phyloP scores from a whole-genome alignment of 2,329 filamentous ascomycete genomes.

The Fusarium concolor region DNA sequence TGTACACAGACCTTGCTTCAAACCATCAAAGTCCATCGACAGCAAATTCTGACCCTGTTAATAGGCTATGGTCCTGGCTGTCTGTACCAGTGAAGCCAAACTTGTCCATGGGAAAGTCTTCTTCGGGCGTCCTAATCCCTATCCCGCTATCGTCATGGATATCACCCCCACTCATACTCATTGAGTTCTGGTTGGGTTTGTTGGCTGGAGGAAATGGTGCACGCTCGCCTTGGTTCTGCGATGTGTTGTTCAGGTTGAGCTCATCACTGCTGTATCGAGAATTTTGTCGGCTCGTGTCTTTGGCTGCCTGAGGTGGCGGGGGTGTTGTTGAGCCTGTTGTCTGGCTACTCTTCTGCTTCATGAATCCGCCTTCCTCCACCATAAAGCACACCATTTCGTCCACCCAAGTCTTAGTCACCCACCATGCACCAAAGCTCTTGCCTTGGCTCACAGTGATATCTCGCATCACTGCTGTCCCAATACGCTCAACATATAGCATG shows the following conservation, averaged over 20 bases:
- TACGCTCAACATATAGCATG: slow-evolving; percentile 79
- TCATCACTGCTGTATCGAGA: slow-evolving; percentile 61
- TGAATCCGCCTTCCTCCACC: slow-evolving; percentile 89
- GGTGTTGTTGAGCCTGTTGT: slow-evolving; percentile 41
- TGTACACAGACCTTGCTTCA: slow-evolving; percentile 1
- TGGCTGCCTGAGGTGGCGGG: slow-evolving; percentile 51
- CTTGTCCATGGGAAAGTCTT: slow-evolving; percentile 72
- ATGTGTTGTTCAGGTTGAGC: slow-evolving; percentile 57
- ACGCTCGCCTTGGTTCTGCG: slow-evolving; percentile 61
- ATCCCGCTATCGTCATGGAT: slow-evolving; percentile 80
- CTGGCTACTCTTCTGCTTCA: slow-evolving; percentile 66
- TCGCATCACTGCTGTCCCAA: slow-evolving; percentile 81
- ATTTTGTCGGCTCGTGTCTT: slow-evolving; percentile 51
- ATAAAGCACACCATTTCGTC: slow-evolving; percentile 95
- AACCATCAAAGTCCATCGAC: slow-evolving; percentile 32
- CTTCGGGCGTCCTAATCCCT: slow-evolving; percentile 74
- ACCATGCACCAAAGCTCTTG: slow-evolving; percentile 89
- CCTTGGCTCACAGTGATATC: slow-evolving; percentile 84
- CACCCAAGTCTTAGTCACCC: slow-evolving; percentile 94
- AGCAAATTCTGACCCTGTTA: slow-evolving; percentile 48
- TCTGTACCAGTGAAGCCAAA: slow-evolving; percentile 60
- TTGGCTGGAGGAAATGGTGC: slow-evolving; percentile 62
- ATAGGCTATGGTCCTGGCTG: slow-evolving; percentile 51
- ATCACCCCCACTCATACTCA: slow-evolving; percentile 55
- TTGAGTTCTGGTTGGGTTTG: slow-evolving; percentile 57